Conservation (phyloP, 495 filamentous ascomycete genomes). For the Penicillium atrosanguineum region DNA sequence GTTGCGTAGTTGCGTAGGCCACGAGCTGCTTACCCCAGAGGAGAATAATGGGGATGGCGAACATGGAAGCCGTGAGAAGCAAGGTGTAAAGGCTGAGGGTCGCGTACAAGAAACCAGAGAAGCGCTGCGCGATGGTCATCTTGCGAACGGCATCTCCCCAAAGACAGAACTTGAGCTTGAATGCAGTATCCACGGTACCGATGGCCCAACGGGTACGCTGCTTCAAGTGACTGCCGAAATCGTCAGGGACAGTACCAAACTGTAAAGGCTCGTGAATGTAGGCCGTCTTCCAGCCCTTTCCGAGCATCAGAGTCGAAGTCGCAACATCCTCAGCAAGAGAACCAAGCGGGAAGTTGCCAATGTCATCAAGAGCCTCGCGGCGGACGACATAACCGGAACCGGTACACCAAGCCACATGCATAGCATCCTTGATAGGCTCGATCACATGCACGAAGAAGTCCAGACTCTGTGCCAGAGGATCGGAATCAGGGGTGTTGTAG, state of each 20-base stretch:
- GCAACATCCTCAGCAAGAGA: conserved; percentile 52
- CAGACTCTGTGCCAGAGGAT: conserved; percentile 48
- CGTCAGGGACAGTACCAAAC: conserved; percentile 50
- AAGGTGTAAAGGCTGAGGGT: conserved; percentile 43
- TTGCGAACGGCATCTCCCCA: conserved; percentile 34
- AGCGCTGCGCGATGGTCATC: conserved; percentile 36
- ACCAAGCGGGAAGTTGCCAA: conserved; percentile 50
- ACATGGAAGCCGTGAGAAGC: conserved; percentile 39
- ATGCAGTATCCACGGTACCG: conserved; percentile 44
- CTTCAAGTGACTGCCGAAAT: conserved; percentile 47
- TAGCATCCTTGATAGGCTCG: conserved; percentile 50
- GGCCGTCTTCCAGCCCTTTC: conserved; percentile 50
- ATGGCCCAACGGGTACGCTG: conserved; percentile 51
- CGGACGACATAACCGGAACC: conserved; percentile 53
- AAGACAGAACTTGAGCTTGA: conserved; percentile 45
- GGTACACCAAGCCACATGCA: conserved; percentile 50
- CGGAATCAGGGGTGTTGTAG: conserved; percentile 51
- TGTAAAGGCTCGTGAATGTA: conserved; percentile 52
- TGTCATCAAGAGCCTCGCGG: conserved; percentile 46
- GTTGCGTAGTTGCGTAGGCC: conserved; percentile 36
- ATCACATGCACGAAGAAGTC: conserved; percentile 48
- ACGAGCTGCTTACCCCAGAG: conserved; percentile 44
- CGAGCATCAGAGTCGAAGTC: conserved; percentile 46
- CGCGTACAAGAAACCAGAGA: conserved; percentile 45
- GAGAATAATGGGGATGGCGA: conserved; percentile 47